phyloP scores from a whole-genome alignment of 495 filamentous ascomycete genomes.

The Tricharina praecox region DNA sequence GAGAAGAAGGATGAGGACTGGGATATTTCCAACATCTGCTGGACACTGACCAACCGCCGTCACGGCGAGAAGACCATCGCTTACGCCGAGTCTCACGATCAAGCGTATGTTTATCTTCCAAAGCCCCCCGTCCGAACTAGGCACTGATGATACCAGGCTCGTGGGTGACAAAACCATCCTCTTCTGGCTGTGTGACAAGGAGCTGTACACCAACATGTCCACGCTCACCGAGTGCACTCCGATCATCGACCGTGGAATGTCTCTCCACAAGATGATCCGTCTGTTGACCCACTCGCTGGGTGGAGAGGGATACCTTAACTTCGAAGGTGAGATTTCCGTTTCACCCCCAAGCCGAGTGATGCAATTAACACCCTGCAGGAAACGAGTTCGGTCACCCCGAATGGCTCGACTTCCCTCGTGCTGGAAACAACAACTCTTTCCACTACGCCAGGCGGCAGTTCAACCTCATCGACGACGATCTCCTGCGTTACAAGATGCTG shows the following conservation, averaged over 20 bases:
- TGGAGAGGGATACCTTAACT: conserved; percentile 95
- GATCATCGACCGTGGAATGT: conserved; percentile 77
- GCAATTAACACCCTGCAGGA: no score
- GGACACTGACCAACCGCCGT: conserved; percentile 76
- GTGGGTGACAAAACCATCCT: conserved; percentile 92
- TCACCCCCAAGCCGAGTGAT: no score
- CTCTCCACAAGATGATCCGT: conserved; percentile 92
- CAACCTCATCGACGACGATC: conserved; percentile 71
- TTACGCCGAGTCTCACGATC: conserved; percentile 91
- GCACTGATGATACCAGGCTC: conserved; percentile 38
- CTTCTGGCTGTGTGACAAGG: conserved; percentile 95
- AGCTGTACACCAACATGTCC: conserved; percentile 98
- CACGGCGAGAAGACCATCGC: conserved; percentile 98
- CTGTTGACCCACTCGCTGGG: conserved; percentile 86
- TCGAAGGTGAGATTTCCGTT: conserved; percentile 58
- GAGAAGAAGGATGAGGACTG: conserved; percentile 82
- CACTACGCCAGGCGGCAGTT: conserved; percentile 93
- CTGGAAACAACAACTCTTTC: conserved; percentile 86
- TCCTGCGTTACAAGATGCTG: conserved; percentile 78
- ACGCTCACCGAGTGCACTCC: conserved; percentile 64
- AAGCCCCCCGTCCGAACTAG: background rate
- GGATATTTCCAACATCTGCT: conserved; percentile 73
- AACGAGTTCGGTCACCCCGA: conserved; percentile 98
- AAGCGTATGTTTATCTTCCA: conserved; percentile 54
- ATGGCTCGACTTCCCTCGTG: conserved; percentile 96